Conservation (phyloP, 192 early-diverging fungal genomes). For the Chytriomyces confervae region DNA sequence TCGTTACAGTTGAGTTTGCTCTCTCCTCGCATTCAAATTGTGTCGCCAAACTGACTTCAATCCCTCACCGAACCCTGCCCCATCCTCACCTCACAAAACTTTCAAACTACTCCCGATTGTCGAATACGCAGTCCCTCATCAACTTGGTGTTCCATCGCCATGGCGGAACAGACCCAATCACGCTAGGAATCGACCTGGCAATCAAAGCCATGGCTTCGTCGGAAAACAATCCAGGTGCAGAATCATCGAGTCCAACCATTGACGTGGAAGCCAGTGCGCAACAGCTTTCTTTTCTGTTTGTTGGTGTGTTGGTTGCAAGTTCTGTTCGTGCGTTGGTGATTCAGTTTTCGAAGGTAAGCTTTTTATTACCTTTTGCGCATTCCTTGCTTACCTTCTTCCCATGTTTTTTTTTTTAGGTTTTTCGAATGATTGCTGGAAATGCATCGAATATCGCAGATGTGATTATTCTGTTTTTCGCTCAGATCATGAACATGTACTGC, state of each 20-base stretch:
- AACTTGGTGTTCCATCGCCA: constrained; percentile 79
- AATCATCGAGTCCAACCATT: constrained; percentile 41
- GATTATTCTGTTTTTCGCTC: constrained; percentile 79
- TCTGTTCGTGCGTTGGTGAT: constrained; percentile 88
- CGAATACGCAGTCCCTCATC: constrained; percentile 61
- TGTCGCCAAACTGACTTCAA: neutral
- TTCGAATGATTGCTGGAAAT: constrained; percentile 18
- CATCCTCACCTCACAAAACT: neutral
- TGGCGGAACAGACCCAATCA: constrained; percentile 83
- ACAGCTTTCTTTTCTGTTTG: constrained; percentile 90
- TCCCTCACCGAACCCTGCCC: neutral
- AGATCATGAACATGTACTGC: constrained; percentile 94
- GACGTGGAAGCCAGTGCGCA: constrained; percentile 87
- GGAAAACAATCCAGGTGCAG: constrained; percentile 46
- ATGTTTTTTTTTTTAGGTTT: neutral
- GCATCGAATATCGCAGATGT: constrained; percentile 56
- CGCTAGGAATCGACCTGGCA: constrained; percentile 74
- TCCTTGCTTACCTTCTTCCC: constrained; percentile 45
- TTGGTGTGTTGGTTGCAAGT: constrained; percentile 86
- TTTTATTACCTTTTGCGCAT: constrained; percentile 64
- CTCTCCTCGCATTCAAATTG: neutral
- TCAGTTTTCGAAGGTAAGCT: constrained; percentile 73
- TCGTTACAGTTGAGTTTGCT: constrained; percentile 64
- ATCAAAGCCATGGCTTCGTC: constrained; percentile 59
- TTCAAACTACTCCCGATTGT: too few relatives aligned